phyloP scores from a whole-genome alignment of 2,329 filamentous ascomycete genomes.

The Teratosphaeria viscida region DNA sequence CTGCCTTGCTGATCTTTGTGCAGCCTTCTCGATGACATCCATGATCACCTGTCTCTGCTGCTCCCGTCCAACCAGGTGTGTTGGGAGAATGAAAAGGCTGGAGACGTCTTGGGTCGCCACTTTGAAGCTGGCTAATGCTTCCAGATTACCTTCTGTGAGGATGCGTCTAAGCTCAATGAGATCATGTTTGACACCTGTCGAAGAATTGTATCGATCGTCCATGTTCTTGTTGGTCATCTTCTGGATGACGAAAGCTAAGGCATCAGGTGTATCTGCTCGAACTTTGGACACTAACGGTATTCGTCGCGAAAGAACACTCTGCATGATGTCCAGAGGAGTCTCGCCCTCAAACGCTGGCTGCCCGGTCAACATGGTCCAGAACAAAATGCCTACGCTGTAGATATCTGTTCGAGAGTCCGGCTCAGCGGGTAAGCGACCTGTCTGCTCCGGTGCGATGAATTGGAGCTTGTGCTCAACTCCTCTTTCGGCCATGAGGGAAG shows the following conservation, averaged over 20 bases:
- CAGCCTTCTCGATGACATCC: conserved; percentile 65
- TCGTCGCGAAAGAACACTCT: conserved; percentile 71
- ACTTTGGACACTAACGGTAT: conserved; percentile 67
- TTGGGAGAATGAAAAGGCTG: conserved; percentile 81
- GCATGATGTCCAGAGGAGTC: conserved; percentile 79
- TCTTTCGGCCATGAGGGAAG: conserved; percentile 66
- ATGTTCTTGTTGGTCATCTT: conserved; percentile 88
- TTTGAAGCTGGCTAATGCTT: conserved; percentile 60
- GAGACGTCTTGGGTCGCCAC: conserved; percentile 80
- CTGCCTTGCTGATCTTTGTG: conserved; percentile 47
- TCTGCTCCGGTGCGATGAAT: conserved; percentile 91
- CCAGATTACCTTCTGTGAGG: conserved; percentile 62
- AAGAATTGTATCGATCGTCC: conserved; percentile 78
- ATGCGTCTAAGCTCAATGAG: conserved; percentile 63
- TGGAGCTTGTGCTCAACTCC: conserved; percentile 82
- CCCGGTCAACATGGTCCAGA: conserved; percentile 77
- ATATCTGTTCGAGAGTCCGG: conserved; percentile 89
- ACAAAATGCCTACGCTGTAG: conserved; percentile 79
- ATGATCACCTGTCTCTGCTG: conserved; percentile 61
- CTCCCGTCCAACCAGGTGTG: conserved; percentile 68
- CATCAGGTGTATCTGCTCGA: conserved; percentile 74
- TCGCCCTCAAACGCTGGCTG: conserved; percentile 69
- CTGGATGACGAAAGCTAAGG: conserved; percentile 70
- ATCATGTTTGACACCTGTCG: conserved; percentile 76
- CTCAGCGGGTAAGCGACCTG: conserved; percentile 82